Base-by-base conservation (phyloP, 1,284 basidiomycete species). In the Anthracocystis setariae region DNA sequence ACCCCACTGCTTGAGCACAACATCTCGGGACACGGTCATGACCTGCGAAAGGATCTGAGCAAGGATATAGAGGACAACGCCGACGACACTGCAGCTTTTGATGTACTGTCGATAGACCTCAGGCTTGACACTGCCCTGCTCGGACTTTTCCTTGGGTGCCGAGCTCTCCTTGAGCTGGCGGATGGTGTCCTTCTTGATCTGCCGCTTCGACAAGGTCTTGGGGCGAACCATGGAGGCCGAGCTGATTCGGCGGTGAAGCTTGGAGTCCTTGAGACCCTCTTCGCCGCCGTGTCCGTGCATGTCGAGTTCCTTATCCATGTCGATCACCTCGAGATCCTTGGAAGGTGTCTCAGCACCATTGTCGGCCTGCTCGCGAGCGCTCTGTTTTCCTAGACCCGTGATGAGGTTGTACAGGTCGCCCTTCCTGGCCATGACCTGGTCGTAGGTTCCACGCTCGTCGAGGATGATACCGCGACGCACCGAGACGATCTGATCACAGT, bases 381-480 rank as follows among this genome's bases (percentile, higher is more conserved):
- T 51, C 58, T 73, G 71, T 33, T 74, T 50, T 80, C 85, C 85
- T 44, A 85, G 86, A 20, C 73, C 64, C 1, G 71, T 46, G 5
- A 85, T 84, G n/a, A 86, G 84, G 17, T 84, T 86, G 0, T 87
- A 85, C 73, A 92, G 90, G 2, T 86, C 83, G 3, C 84, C 84
- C 39, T 87, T 86, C 35, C 85, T 80, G 13, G 78, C 77, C 83
- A 88, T 87, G 5, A 91, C 85, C 20, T 87, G 88, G 57, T 86
- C 74, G 76, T 87, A 90, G 0, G 88, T 88, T 38, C 90, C 89
- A 67, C 87, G 83, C 79, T 90, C 90, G 13, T 84, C 87, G 20
- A 72, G 47, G 32, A 91, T 87, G 9, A 81, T 81, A 5, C 90
- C 90, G 57, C 90, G 86, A 27, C 92, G 90, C 82, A 91, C 87